Percentiles rank a stretch among this genome's conserved stretches.
Conservation (phyloP, 2,329 filamentous ascomycete species). For the Tolypocladium capitatum region DNA sequence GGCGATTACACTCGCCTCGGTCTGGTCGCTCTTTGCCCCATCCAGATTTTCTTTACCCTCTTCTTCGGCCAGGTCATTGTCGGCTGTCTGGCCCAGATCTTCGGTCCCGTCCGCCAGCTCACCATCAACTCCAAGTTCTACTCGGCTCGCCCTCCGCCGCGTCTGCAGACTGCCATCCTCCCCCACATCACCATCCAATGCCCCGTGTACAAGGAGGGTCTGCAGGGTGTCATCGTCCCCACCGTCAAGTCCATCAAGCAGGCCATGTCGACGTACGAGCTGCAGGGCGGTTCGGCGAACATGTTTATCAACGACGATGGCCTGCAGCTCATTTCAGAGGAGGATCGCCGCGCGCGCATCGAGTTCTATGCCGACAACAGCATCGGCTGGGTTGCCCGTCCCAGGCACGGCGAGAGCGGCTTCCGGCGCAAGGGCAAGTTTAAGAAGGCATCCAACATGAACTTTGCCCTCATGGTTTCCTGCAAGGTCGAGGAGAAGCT, state of each 20-base stretch:
- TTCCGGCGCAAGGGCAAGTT: slow-evolving; percentile 53
- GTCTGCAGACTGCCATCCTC: slow-evolving; percentile 42
- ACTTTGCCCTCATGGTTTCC: slow-evolving; percentile 54
- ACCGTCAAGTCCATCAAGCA: slow-evolving; percentile 68
- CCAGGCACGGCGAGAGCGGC: slow-evolving; percentile 48
- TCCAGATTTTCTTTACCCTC: slow-evolving; percentile 70
- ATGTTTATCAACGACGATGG: slow-evolving; percentile 68
- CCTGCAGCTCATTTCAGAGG: slow-evolving; percentile 51
- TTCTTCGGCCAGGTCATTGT: slow-evolving; percentile 72
- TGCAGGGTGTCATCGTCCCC: slow-evolving; percentile 60
- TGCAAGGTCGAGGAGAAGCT: slow-evolving; percentile 61
- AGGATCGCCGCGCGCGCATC: slow-evolving; percentile 48
- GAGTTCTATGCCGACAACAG: slow-evolving; percentile 57
- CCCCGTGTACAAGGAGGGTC: slow-evolving; percentile 78
- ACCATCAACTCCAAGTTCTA: slow-evolving; percentile 69
- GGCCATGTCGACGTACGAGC: slow-evolving; percentile 63
- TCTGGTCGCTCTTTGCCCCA: slow-evolving; percentile 51
- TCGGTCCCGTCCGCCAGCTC: slow-evolving; percentile 64
- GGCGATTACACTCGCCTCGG: slow-evolving; percentile 47
- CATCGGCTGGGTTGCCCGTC: slow-evolving; percentile 57
- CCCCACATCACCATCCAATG: slow-evolving; percentile 75
- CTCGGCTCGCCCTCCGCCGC: slow-evolving; percentile 55
- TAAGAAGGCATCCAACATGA: slow-evolving; percentile 64
- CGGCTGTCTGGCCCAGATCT: slow-evolving; percentile 60
- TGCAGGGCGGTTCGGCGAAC: slow-evolving; percentile 66